Conservation (phyloP, 1,284 basidiomycete species). For the Trametes sp. region DNA sequence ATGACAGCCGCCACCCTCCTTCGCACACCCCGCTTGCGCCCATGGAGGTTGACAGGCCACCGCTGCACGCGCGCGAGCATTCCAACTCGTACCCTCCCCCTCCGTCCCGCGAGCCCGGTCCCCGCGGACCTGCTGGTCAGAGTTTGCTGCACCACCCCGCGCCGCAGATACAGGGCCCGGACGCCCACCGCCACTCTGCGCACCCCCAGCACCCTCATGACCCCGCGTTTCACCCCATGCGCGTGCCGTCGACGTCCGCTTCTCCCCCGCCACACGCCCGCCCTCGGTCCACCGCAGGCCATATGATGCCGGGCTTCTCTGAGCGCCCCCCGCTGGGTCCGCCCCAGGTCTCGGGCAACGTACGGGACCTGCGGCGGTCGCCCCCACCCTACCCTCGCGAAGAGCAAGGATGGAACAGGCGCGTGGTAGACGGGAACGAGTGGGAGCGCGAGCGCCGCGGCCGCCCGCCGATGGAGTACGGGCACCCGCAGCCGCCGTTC, state of each 20-base stretch:
- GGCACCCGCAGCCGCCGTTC: constrained; percentile 37
- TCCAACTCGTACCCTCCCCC: constrained; percentile 46
- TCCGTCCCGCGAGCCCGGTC: constrained; percentile 50
- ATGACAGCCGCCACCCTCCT: constrained; percentile 68
- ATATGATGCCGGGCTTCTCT: constrained; percentile 37
- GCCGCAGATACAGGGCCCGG: constrained; percentile 58
- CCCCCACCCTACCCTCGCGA: constrained; percentile 67
- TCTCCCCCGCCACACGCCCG: constrained; percentile 60
- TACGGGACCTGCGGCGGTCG: constrained; percentile 45
- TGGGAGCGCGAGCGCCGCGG: constrained; percentile 50
- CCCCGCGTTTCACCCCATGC: constrained; percentile 55
- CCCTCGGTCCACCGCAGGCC: constrained; percentile 52
- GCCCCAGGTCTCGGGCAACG: constrained; percentile 48
- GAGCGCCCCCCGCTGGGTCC: constrained; percentile 62
- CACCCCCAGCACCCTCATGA: constrained; percentile 55
- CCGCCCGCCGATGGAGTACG: constrained; percentile 40
- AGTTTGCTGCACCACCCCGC: constrained; percentile 72
- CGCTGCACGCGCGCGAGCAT: constrained; percentile 59
- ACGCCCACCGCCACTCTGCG: constrained; percentile 55
- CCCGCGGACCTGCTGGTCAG: constrained; percentile 59
- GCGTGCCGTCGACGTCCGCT: constrained; percentile 58
- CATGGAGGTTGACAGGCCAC: constrained; percentile 84
- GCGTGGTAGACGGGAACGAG: constrained; percentile 38
- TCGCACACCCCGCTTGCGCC: constrained; percentile 79
- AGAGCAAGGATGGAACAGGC: constrained; percentile 64